Conservation (phyloP, 2,329 filamentous ascomycete genomes). For the Colletotrichum sp. region DNA sequence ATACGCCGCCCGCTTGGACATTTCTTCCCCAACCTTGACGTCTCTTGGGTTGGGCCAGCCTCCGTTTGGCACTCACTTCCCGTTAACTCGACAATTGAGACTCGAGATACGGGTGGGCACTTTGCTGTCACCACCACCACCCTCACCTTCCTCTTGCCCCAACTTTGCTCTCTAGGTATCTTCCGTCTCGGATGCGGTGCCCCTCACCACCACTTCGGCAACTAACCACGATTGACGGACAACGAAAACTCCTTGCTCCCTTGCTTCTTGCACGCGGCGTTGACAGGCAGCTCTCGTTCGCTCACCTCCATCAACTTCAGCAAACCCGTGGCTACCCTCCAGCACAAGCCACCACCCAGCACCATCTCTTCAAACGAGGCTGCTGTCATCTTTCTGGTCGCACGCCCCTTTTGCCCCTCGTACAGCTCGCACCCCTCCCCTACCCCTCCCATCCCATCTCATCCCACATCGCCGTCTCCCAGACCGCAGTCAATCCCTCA, state of each 20-base stretch:
- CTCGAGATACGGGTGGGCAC: background rate
- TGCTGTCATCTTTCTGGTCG: constrained; percentile 6
- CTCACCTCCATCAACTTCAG: background rate
- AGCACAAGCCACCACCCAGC: background rate
- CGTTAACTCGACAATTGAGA: background rate
- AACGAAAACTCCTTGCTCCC: constrained; percentile 12
- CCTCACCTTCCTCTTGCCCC: background rate
- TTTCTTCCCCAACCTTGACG: background rate
- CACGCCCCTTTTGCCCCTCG: constrained; percentile 8
- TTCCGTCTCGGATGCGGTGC: background rate
- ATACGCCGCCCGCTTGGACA: background rate
- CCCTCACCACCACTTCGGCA: constrained; percentile 13
- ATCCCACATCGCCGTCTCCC: constrained; percentile 5
- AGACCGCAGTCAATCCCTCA: background rate
- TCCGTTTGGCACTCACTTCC: background rate
- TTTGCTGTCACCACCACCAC: background rate
- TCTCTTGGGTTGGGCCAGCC: background rate
- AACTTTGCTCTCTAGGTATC: background rate
- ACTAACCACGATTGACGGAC: constrained; percentile 6
- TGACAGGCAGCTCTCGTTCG: background rate
- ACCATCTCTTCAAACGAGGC: background rate
- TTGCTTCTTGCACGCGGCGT: constrained; percentile 6
- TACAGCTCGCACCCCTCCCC: background rate
- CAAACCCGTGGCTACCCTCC: background rate
- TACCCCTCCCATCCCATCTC: constrained; percentile 14